Evolutionary conservation across 2,329 filamentous ascomycete species (phyloP).

Genomic region (Ilyonectria mors-panacis): DNA sequence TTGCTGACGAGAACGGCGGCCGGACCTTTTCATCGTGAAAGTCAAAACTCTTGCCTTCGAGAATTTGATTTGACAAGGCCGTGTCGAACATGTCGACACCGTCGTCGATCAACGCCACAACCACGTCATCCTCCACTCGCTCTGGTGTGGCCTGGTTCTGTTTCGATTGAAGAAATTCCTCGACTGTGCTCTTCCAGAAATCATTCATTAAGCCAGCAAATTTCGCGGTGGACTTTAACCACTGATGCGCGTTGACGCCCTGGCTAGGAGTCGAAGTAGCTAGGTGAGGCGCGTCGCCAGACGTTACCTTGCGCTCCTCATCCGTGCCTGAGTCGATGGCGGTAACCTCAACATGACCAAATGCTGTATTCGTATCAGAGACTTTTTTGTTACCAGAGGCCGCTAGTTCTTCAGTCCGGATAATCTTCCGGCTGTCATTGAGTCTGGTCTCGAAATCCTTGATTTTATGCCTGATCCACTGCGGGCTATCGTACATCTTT

Average conservation of each 20-base stretch:
- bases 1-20: conserved; percentile 20
- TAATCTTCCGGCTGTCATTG: not conserved
- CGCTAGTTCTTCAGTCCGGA: too few relatives aligned
- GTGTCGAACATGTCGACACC: conserved; percentile 18
- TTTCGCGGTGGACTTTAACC: conserved; percentile 18
- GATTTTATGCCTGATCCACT: too few relatives aligned
- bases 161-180: not conserved
- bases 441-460: too few relatives aligned
- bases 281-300: not conserved
- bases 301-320: too few relatives aligned
- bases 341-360: too few relatives aligned
- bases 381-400: too few relatives aligned
- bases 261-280: too few relatives aligned
- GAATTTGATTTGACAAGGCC: not conserved
- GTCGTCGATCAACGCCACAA: conserved; percentile 27
- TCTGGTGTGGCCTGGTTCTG: too few relatives aligned
- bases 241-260: conserved; percentile 13
- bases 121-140: not conserved
- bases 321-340: too few relatives aligned
- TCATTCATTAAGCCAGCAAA: not conserved
- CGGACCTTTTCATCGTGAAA: conserved; percentile 14
- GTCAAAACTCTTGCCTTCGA: conserved; percentile 27
- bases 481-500: too few relatives aligned
- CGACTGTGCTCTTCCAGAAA: not conserved
- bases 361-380: too few relatives aligned